Conservation (phyloP, 2,329 filamentous ascomycete species). For the Colletotrichum abscissum region DNA sequence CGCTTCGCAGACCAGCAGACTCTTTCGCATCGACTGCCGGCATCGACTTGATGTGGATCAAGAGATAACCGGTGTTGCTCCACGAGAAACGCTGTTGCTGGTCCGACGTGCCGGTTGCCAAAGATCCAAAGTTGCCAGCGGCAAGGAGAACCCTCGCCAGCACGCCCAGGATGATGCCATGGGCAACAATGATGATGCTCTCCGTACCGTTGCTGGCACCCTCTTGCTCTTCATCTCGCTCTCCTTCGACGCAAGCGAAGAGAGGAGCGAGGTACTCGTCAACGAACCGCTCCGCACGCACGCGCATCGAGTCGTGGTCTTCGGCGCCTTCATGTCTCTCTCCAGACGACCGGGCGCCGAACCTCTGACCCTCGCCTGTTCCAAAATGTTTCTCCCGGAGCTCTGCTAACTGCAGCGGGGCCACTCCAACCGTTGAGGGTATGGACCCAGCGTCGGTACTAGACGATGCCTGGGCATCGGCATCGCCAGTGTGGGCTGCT, state of each 20-base stretch:
- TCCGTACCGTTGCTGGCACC: background rate
- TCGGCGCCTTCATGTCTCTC: conserved; percentile 65
- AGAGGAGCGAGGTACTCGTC: conserved; percentile 70
- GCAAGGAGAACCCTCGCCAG: conserved; percentile 67
- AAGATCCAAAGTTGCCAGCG: conserved; percentile 33
- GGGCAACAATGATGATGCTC: conserved; percentile 77
- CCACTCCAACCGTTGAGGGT: conserved; percentile 36
- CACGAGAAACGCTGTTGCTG: conserved; percentile 50
- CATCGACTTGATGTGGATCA: conserved; percentile 38
- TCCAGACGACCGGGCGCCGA: conserved; percentile 48
- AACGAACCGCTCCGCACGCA: conserved; percentile 74
- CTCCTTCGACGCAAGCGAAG: conserved; percentile 40
- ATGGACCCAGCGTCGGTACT: background rate
- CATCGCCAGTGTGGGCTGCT: conserved; percentile 55
- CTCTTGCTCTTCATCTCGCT: conserved; percentile 2
- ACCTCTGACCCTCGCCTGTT: conserved; percentile 74
- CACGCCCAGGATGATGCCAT: conserved; percentile 82
- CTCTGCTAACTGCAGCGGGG: conserved; percentile 55
- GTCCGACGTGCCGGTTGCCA: conserved; percentile 34
- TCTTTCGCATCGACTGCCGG: background rate
- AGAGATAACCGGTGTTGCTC: conserved; percentile 65
- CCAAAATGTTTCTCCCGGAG: conserved; percentile 83
- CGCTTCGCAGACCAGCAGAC: background rate
- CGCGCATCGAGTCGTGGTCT: conserved; percentile 73
- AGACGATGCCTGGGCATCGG: conserved; percentile 52